Conservation (phyloP, 345 rosid genomes). For the Boechera stricta region DNA sequence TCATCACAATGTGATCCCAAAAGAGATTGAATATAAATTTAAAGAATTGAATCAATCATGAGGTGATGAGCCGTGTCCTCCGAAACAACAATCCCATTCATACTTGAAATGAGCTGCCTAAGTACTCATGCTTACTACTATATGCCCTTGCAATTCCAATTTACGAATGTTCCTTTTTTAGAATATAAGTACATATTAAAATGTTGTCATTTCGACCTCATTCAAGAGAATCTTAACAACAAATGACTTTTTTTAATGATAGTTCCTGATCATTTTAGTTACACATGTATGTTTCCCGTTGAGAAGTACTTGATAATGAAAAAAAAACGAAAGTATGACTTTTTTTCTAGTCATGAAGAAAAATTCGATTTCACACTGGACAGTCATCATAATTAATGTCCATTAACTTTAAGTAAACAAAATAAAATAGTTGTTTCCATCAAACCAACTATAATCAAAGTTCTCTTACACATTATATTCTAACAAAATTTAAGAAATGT, state of each 20-base stretch:
- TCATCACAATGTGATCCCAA: slow-evolving; percentile 20
- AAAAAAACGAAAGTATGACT: background rate
- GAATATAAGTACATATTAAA: background rate
- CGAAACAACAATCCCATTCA: slow-evolving; percentile 29
- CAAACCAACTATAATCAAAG: slow-evolving; percentile 21
- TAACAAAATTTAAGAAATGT: background rate
- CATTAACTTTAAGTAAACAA: background rate
- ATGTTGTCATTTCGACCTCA: background rate
- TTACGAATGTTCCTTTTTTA: slow-evolving; percentile 6
- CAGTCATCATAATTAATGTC: background rate
- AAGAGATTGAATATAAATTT: background rate
- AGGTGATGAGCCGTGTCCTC: slow-evolving; percentile 20
- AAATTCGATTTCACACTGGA: slow-evolving; percentile 4
- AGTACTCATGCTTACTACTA: slow-evolving; percentile 8
- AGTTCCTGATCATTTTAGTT: slow-evolving; percentile 2
- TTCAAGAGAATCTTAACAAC: slow-evolving; percentile 12
- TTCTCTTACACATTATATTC: background rate
- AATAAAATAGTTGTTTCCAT: slow-evolving; percentile 5
- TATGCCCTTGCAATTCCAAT: background rate
- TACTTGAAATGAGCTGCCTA: slow-evolving; percentile 37
- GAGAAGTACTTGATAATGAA: slow-evolving; percentile 22
- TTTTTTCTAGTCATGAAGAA: slow-evolving; percentile 4
- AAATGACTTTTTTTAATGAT: background rate
- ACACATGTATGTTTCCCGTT: slow-evolving; percentile 16
- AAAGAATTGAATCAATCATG: slow-evolving; percentile 20